Conservation (phyloP, 2,329 filamentous ascomycete genomes). For the Calycina marina region DNA sequence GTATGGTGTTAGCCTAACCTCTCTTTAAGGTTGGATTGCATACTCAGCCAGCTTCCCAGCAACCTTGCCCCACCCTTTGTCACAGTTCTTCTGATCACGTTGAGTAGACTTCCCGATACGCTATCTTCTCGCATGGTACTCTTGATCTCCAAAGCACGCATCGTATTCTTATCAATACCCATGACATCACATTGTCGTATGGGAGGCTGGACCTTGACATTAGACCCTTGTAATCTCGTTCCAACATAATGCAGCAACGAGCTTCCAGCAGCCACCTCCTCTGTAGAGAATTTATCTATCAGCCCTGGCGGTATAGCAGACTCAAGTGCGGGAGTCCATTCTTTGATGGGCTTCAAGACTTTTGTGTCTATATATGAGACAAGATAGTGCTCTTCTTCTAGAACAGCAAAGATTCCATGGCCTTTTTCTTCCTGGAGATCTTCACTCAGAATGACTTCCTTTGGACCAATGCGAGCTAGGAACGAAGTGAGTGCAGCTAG, state of each 20-base stretch:
- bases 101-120: constrained; percentile 72
- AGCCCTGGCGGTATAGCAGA: constrained; percentile 43
- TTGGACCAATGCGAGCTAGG: constrained; percentile 67
- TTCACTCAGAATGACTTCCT: constrained; percentile 70
- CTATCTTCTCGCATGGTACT: constrained; percentile 69
- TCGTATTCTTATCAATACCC: constrained; percentile 81
- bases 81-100: constrained; percentile 77
- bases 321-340: constrained; percentile 67
- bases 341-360: constrained; percentile 25
- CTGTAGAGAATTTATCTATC: constrained; percentile 41
- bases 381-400: constrained; percentile 61
- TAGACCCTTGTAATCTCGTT: constrained; percentile 60
- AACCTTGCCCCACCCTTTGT: constrained; percentile 84
- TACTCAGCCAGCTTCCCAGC: constrained; percentile 70
- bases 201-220: constrained; percentile 73
- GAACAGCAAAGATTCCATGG: constrained; percentile 48
- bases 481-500: constrained; percentile 62
- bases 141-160: constrained; percentile 79
- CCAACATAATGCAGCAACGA: constrained; percentile 75
- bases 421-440: constrained; percentile 40
- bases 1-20: constrained; percentile 5
- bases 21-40: constrained; percentile 14
- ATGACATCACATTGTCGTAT: constrained; percentile 67
- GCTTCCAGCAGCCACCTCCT: constrained; percentile 65
- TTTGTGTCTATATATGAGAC: constrained; percentile 53